Conservation (phyloP, 1,284 basidiomycete species). For the Neonothopanus nambi region DNA sequence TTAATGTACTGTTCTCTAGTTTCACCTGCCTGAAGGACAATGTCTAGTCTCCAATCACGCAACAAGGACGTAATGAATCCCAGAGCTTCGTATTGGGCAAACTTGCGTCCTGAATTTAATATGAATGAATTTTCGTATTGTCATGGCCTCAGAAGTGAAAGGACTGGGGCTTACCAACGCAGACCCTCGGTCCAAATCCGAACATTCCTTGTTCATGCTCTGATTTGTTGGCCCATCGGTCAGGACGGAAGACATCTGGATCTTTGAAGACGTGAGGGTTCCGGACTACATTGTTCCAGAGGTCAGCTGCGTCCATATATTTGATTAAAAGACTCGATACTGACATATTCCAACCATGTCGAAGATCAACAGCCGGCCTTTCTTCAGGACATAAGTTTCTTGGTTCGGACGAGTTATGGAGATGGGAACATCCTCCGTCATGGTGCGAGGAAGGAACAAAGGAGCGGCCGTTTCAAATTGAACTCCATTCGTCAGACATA, state of each 20-base stretch:
- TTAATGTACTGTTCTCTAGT: not conserved
- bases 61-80: conserved; percentile 27
- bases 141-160: not conserved
- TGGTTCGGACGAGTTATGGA: conserved; percentile 16
- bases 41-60: conserved; percentile 28
- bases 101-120: conserved; percentile 23
- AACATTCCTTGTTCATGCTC: conserved; percentile 28
- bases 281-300: conserved; percentile 19
- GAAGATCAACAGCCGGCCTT: conserved; percentile 24
- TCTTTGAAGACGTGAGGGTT: conserved; percentile 26
- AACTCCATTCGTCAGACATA: conserved; percentile 18
- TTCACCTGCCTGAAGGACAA: conserved; percentile 17
- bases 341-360: conserved; percentile 28
- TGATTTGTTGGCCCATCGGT: conserved; percentile 27
- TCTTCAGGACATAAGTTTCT: conserved; percentile 19
- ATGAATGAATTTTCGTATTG: not conserved
- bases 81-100: conserved; percentile 27
- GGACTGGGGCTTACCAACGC: conserved; percentile 14
- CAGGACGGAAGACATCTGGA: conserved; percentile 26
- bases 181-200: conserved; percentile 29
- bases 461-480: no score
- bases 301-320: not conserved
- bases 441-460: conserved; percentile 18
- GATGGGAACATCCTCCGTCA: conserved; percentile 22
- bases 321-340: conserved; percentile 10